A percentile compares a stretch with the other conserved stretches of the same genome.
Conservation (phyloP, 768 basidiomycete species). For the Mycena olivaceomarginata region DNA sequence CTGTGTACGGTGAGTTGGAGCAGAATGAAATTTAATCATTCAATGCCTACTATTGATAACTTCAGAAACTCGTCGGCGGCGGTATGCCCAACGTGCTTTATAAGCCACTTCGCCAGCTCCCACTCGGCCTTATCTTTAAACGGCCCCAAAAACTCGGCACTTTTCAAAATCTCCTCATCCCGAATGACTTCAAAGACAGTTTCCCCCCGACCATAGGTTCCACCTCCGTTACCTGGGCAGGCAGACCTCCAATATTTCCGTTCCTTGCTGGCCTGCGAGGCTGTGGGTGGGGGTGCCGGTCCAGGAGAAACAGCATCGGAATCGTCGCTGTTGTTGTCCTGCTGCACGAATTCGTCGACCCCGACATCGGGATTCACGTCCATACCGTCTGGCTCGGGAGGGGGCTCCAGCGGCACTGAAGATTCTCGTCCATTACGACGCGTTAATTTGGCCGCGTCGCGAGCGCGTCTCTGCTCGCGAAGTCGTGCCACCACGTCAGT, state of each 20-base stretch:
- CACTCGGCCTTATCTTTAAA: slow-evolving; percentile 53
- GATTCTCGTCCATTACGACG: background rate
- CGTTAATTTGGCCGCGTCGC: background rate
- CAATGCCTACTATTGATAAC: too few species aligned
- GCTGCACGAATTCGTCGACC: background rate
- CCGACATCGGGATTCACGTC: background rate
- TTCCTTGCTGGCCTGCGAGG: too few species aligned
- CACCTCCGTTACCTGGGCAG: background rate
- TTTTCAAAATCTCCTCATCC: slow-evolving; percentile 27
- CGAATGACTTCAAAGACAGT: slow-evolving; percentile 35
- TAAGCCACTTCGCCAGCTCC: slow-evolving; percentile 57
- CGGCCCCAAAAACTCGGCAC: slow-evolving; percentile 47
- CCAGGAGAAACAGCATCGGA: background rate
- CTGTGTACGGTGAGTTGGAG: too few species aligned
- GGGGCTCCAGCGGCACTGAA: too few species aligned
- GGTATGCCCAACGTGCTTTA: slow-evolving; percentile 51
- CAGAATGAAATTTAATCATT: too few species aligned
- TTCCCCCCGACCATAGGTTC: slow-evolving; percentile 4
- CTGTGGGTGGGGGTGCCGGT: background rate
- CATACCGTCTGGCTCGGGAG: too few species aligned
- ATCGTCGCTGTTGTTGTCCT: background rate
- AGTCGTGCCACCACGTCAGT: background rate
- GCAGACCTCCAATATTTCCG: too few species aligned
- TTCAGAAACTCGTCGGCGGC: slow-evolving; percentile 51
- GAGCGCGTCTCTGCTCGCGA: background rate